A percentile compares a stretch with the other conserved stretches of the same genome.
phyloP scores from a whole-genome alignment of 164 flowering plant genomes.

The Amborella trichopoda region DNA sequence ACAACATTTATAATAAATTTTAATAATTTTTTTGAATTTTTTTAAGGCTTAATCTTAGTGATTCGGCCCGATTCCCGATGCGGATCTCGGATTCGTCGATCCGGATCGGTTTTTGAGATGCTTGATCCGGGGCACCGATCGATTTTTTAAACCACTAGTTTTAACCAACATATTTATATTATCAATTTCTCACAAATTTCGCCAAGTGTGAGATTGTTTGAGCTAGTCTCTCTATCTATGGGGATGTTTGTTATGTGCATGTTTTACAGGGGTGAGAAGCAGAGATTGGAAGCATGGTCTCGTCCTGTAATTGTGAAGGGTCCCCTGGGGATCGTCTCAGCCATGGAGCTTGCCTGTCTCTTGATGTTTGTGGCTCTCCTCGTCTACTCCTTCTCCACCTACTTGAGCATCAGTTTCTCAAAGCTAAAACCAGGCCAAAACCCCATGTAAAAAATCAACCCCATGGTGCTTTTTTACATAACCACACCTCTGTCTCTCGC shows the following conservation, averaged over 20 bases:
- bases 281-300: constrained; percentile 17
- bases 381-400: constrained; percentile 45
- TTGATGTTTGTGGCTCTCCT: constrained; percentile 59
- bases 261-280: not conserved
- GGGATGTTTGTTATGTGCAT: not conserved
- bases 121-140: not conserved
- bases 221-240: not conserved
- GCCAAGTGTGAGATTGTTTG: not conserved
- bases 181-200: not conserved
- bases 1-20: no score
- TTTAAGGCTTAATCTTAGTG: no score
- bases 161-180: not conserved
- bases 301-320: constrained; percentile 53
- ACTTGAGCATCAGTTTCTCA: constrained; percentile 22
- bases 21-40: no score
- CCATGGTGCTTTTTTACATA: not conserved
- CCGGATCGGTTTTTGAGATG: not conserved
- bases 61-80: no score
- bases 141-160: not conserved
- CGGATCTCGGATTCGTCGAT: no score
- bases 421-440: constrained; percentile 7
- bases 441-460: not conserved
- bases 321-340: constrained; percentile 59
- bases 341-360: constrained; percentile 40
- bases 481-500: no score